These are phyloP conservation scores for Coriaria nepalensis DNA, from an alignment of 306 rosid genomes.

Conservation along the genomic window DNA sequence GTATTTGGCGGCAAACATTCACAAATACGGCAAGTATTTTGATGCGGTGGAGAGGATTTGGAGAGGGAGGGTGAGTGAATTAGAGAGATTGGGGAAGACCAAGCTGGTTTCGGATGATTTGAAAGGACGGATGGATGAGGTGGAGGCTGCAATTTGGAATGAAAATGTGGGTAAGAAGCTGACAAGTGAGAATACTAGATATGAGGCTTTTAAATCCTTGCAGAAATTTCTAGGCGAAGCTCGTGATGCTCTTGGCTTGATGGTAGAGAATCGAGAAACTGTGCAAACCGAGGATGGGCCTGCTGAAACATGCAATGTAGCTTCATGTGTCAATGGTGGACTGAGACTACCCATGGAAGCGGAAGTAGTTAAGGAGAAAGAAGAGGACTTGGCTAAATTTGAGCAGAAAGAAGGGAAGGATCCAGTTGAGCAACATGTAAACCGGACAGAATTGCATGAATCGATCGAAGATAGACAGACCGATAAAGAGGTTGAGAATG, in stretches of 20 bases:
- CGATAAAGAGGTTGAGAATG: too few relatives aligned
- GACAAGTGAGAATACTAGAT: constrained; percentile 27
- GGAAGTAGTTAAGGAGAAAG: neutral
- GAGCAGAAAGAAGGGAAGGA: neutral
- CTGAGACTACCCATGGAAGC: too few relatives aligned
- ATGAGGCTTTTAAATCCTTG: constrained; percentile 32
- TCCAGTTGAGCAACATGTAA: neutral
- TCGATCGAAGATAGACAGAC: neutral
- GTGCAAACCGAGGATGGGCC: neutral
- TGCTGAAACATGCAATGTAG: too few relatives aligned
- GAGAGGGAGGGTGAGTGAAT: constrained; percentile 29
- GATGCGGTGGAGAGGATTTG: constrained; percentile 46
- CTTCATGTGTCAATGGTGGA: too few relatives aligned
- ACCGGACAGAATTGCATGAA: neutral
- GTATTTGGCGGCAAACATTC: constrained; percentile 20
- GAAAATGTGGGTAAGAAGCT: constrained; percentile 27
- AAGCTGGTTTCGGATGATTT: constrained; percentile 29
- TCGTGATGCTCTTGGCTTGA: constrained; percentile 32
- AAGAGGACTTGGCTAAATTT: neutral
- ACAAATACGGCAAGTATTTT: constrained; percentile 23
- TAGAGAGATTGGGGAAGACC: constrained; percentile 17
- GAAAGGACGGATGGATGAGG: constrained; percentile 24
- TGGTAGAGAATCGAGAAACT: too few relatives aligned
- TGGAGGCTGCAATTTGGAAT: constrained; percentile 53
- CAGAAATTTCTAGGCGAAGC: constrained; percentile 41